Evolutionary conservation across 305 asterid species (phyloP), one percentile per base, ranked within the genome.

Genomic region (Fraxinus velutina): DNA sequence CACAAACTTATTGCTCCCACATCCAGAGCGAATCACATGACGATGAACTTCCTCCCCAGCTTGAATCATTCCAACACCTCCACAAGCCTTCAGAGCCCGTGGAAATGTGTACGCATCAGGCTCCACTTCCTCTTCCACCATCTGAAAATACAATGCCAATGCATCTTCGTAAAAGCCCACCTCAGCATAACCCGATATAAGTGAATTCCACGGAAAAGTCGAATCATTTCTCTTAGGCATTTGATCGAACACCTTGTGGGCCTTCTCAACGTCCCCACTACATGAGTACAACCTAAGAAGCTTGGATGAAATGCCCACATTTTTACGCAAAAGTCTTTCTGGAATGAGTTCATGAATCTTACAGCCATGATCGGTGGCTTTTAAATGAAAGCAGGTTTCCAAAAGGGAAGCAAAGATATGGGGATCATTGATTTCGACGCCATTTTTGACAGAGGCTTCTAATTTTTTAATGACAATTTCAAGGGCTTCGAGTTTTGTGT

Each of bases 21-120:
- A 87, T 0, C 99, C 97, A 8, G 66, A 86, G 5, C 93, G 93
- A 72, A 93, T 85, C 68, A 88, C 91, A 72, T 93, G 95, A 0
- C 98, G 94, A 86, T 93, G 97, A 81, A 95, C 81, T 85, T 95
- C 98, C 85, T 93, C 97, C 2, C 97, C 99, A 6, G 91, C 92
- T 36, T 64, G 88, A 39, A 95, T 88, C 84, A 87, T 80, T 70
- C 97, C 97, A 70, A 95, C 76, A 37, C 97, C 94, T 78, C 93
- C 93, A 79, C 99, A 95, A 29, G 97, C 97, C 52, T 95, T 95
- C 82, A 93, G 82, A 78, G 87, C 98, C 50, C 99, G 90, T 8
- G 98, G 97, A 75, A 90, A 95, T n/a, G 98, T 94, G 92, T 91
- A 86, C 73, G 85, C 78, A 57, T 94, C 97, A 1, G 97, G 98